A percentile compares a stretch with the other conserved stretches of the same genome.
phyloP scores from a whole-genome alignment of 148 eudicot genomes.

The Diospyros lotus region DNA sequence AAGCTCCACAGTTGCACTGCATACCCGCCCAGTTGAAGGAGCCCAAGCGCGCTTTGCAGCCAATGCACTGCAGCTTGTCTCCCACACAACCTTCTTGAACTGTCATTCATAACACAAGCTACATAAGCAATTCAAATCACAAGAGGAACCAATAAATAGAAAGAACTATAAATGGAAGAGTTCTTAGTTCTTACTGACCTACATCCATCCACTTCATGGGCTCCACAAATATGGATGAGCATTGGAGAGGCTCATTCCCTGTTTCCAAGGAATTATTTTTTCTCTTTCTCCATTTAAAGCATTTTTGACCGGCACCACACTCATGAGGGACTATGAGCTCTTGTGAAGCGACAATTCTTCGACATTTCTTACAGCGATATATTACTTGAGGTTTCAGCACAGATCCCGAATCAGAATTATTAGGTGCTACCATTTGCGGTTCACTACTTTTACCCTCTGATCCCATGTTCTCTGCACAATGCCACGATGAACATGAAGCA shows the following conservation, averaged over 20 bases:
- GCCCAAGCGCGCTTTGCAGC: constrained; percentile 68
- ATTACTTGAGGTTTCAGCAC: constrained; percentile 36
- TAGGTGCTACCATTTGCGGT: constrained; percentile 25
- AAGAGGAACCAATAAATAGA: not conserved
- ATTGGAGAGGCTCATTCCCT: constrained; percentile 36
- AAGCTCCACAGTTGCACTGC: constrained; percentile 81
- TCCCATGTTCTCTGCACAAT: too few species aligned
- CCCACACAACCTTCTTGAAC: constrained; percentile 70
- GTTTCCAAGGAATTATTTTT: constrained; percentile 20
- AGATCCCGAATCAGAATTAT: constrained; percentile 22
- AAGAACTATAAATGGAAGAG: not conserved
- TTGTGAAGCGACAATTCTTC: constrained; percentile 72
- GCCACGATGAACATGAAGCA: too few species aligned
- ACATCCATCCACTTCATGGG: constrained; percentile 93
- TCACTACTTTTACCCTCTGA: too few species aligned
- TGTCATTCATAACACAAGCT: constrained; percentile 21
- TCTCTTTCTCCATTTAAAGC: constrained; percentile 64
- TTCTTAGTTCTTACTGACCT: constrained; percentile 26
- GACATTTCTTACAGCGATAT: constrained; percentile 74
- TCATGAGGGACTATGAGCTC: constrained; percentile 54
- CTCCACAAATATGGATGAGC: constrained; percentile 80
- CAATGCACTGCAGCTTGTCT: constrained; percentile 70
- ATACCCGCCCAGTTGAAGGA: constrained; percentile 83
- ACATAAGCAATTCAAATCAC: constrained; percentile 3
- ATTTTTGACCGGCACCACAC: constrained; percentile 47